phyloP scores from a whole-genome alignment of 2,329 filamentous ascomycete species.

The Seiridium cupressi region DNA sequence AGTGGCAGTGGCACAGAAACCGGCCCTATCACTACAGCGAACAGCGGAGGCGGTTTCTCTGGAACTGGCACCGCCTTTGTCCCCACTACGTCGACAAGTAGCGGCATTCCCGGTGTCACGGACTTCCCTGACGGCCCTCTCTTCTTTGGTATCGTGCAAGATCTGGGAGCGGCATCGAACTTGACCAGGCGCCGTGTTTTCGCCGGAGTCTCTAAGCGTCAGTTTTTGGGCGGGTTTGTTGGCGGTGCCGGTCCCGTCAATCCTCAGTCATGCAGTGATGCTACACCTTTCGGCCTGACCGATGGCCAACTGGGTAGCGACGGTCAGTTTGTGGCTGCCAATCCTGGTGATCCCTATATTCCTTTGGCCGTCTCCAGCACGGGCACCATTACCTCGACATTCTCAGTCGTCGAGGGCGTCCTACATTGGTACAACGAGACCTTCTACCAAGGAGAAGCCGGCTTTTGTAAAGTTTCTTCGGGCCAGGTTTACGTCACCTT shows the following conservation, averaged over 20 bases:
- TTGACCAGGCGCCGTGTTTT: neutral
- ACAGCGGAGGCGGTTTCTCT: too few relatives aligned
- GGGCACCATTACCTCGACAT: conserved; percentile 12
- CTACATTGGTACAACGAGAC: conserved; percentile 24
- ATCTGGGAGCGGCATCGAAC: neutral
- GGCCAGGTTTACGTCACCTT: conserved; percentile 21
- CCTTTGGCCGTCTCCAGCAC: conserved; percentile 10
- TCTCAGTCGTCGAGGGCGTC: conserved; percentile 15
- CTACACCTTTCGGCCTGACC: conserved; percentile 19
- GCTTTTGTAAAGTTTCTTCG: conserved; percentile 20
- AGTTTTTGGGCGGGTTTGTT: neutral
- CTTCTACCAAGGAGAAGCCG: conserved; percentile 21
- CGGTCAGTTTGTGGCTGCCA: conserved; percentile 15
- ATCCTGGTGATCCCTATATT: conserved; percentile 14
- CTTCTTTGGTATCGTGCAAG: conserved; percentile 17
- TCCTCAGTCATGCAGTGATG: conserved; percentile 18
- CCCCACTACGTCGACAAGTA: neutral
- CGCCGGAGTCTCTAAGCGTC: neutral
- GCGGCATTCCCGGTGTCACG: conserved; percentile 13
- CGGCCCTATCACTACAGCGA: too few relatives aligned
- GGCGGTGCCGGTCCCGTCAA: conserved; percentile 4
- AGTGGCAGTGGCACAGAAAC: too few relatives aligned
- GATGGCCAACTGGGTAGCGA: conserved; percentile 17
- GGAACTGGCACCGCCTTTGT: too few relatives aligned
- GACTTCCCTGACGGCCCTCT: conserved; percentile 11